phyloP scores from a whole-genome alignment of 2,329 filamentous ascomycete genomes.

The Arthroderma sp. region DNA sequence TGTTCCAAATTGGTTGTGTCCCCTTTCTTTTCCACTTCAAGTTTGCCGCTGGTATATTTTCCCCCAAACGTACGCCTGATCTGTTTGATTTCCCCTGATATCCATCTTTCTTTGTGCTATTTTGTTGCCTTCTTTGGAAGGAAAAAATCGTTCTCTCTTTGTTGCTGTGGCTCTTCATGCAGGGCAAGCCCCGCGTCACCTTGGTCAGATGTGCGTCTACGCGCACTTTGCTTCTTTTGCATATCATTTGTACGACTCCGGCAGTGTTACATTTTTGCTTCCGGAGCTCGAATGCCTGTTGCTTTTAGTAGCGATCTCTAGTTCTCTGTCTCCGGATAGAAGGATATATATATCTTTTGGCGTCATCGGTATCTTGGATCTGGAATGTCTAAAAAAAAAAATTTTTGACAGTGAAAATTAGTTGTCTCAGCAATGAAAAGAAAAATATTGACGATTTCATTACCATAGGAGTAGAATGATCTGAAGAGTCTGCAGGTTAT shows the following conservation, averaged over 20 bases:
- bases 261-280: background rate
- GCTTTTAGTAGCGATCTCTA: background rate
- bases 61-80: background rate
- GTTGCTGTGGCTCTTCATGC: slow-evolving; percentile 1
- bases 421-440: background rate
- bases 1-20: background rate
- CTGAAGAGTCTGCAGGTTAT: background rate
- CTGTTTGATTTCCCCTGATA: background rate
- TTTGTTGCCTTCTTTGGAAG: background rate
- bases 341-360: background rate
- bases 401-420: background rate
- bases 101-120: background rate
- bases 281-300: background rate
- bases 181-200: slow-evolving; percentile 3
- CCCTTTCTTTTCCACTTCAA: background rate
- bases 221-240: background rate
- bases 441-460: background rate
- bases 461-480: background rate
- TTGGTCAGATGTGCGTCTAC: slow-evolving; percentile 2
- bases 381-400: background rate
- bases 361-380: background rate
- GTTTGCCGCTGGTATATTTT: background rate
- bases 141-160: background rate
- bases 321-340: background rate
- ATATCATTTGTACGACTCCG: background rate